Evolutionary conservation across 257 asterid species (phyloP), one percentile per base, ranked within the genome.

Genomic region (Capsicum rhomboideum): DNA sequence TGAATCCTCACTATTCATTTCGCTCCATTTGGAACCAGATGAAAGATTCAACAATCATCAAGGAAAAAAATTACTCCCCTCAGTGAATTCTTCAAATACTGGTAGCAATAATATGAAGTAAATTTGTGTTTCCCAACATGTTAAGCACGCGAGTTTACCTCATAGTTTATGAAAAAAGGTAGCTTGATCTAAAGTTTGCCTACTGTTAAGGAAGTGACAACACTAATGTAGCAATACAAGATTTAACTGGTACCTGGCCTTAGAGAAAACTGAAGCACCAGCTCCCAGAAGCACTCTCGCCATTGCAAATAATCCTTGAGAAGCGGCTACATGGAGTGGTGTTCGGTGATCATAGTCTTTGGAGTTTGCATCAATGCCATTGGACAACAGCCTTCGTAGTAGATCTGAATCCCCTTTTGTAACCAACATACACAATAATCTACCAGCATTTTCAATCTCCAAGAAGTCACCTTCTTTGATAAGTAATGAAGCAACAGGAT

Each of bases 271-370:
- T 84, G 92, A 93, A 40, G 99, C 98, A 75, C 98, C 98, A 2
- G 95, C 97, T 71, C 93, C 97, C 77, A 93, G 17, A 44, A 93
- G 98, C 90, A 93, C 64, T 84, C 90, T 93, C 9, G 97, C 94
- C 95, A 94, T 92, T 69, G 89, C 74, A 71, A 84, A 90, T n/a
- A 92, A 78, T 67, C 99, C 98, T 58, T 92, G 98, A 80, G 97
- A 91, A 50, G 97, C 92, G 54, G 98, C 97, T 31, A 96, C 68
- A 79, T 96, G 99, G 82, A 96, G 98, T 80, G 99, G 92, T 77
- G 98, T 90, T 46, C 98, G 92, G 28, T 87, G 89, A 85, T 94
- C 98, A 83, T 94, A 94, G 85, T 96, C 97, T 59, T 83, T 79
- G 11, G 94, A 84, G 86, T 94, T 88, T 21, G 98, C 94, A 89